Evolutionary conservation across 768 basidiomycete genomes (phyloP).

Genomic region (Termitomyces sp.): DNA sequence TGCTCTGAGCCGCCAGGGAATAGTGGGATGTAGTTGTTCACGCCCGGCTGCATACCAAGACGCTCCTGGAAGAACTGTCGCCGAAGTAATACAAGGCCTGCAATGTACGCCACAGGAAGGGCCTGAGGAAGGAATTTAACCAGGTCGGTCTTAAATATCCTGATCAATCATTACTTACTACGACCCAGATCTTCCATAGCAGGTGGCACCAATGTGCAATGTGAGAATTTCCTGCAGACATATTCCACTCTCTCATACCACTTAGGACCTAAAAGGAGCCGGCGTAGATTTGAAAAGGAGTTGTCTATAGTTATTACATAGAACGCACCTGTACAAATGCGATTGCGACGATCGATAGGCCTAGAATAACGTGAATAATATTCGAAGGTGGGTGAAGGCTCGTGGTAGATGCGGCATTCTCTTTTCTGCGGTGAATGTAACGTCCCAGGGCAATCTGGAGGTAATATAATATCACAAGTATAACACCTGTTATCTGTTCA

Average conservation of each 20-base stretch:
- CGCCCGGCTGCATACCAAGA: conserved; percentile 10
- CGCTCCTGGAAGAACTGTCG: conserved; percentile 38
- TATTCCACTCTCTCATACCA: conserved; percentile 40
- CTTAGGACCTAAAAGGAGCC: conserved; percentile 28
- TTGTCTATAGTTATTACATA: background rate
- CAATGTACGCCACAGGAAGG: conserved; percentile 39
- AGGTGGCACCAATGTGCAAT: conserved; percentile 31
- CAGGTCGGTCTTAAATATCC: background rate
- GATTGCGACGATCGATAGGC: conserved; percentile 40
- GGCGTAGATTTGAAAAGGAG: background rate
- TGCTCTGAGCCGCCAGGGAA: conserved; percentile 10
- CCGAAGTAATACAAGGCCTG: conserved; percentile 35
- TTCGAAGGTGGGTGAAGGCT: conserved; percentile 46
- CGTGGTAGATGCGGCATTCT: conserved; percentile 20
- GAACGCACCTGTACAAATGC: conserved; percentile 46
- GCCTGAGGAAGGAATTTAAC: conserved; percentile 20
- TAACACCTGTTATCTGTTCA: conserved; percentile 42
- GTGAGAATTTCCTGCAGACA: conserved; percentile 27
- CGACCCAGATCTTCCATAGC: conserved; percentile 40
- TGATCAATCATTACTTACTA: conserved; percentile 26
- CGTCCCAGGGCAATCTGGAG: conserved; percentile 48
- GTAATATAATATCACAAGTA: conserved; percentile 46
- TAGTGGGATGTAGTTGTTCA: conserved; percentile 21
- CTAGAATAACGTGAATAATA: conserved; percentile 49
- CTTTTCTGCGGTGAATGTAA: conserved; percentile 40